These are phyloP conservation scores for Borovskyia barvae DNA, from an alignment of 208 protist genomes.

Conservation along the genomic window DNA sequence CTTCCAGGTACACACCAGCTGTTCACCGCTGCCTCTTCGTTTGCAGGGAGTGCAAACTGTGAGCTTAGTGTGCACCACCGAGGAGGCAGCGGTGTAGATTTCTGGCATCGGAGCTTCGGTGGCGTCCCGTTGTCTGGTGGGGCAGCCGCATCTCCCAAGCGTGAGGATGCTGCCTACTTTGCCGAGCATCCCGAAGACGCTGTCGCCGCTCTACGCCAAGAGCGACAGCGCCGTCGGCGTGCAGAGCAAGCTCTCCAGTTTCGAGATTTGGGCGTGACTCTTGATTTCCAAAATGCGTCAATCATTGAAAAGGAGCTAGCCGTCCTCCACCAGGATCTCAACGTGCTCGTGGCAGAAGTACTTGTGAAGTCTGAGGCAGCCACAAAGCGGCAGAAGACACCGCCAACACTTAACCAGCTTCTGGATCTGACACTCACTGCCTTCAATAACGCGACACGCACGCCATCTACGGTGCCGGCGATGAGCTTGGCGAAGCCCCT, in stretches of 20 bases:
- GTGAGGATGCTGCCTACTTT: constrained; percentile 12
- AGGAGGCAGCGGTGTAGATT: constrained; percentile 3
- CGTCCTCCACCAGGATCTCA: constrained; percentile 57
- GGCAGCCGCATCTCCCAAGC: neutral
- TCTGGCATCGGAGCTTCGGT: neutral
- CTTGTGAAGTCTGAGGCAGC: constrained; percentile 46
- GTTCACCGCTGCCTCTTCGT: constrained; percentile 20
- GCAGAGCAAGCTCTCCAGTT: constrained; percentile 58
- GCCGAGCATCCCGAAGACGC: constrained; percentile 20
- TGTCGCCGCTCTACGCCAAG: constrained; percentile 30
- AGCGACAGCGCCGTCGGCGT: constrained; percentile 44
- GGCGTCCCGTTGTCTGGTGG: neutral
- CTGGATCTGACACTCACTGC: constrained; percentile 61
- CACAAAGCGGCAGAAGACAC: constrained; percentile 11
- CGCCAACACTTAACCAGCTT: constrained; percentile 57
- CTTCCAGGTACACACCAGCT: constrained; percentile 13
- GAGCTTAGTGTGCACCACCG: neutral
- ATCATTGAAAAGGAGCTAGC: constrained; percentile 50
- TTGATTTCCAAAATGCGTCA: constrained; percentile 47
- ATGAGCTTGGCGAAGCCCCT: constrained; percentile 45
- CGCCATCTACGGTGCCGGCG: constrained; percentile 37
- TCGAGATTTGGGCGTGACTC: constrained; percentile 35
- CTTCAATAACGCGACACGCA: constrained; percentile 38
- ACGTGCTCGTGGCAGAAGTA: constrained; percentile 63
- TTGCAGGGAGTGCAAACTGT: constrained; percentile 6